These are phyloP conservation scores for Achaetomium macrosporum DNA, from an alignment of 2,329 filamentous ascomycete species.

Conservation along the genomic window DNA sequence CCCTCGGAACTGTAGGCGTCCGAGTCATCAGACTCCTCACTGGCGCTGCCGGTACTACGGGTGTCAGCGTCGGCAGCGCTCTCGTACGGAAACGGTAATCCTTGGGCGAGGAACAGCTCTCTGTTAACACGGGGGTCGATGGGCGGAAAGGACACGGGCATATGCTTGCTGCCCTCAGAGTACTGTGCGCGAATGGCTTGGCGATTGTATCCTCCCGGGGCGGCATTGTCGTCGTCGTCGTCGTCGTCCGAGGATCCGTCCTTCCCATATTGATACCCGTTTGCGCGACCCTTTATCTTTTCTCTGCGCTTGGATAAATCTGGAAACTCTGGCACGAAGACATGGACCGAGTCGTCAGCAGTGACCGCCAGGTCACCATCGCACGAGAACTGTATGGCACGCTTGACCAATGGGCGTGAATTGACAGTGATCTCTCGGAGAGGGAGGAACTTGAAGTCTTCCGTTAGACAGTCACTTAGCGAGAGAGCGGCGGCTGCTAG, in stretches of 20 bases:
- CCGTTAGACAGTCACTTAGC: background rate
- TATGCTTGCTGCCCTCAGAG: slow-evolving; percentile 30
- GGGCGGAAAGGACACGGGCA: slow-evolving; percentile 33
- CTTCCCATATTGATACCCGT: slow-evolving; percentile 9
- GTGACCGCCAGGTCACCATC: slow-evolving; percentile 53
- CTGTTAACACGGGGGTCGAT: slow-evolving; percentile 40
- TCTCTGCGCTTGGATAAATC: slow-evolving; percentile 20
- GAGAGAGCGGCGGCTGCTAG: background rate
- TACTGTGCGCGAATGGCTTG: slow-evolving; percentile 29
- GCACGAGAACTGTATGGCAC: slow-evolving; percentile 47
- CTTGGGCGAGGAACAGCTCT: slow-evolving; percentile 38
- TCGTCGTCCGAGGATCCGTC: slow-evolving; percentile 19
- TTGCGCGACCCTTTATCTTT: background rate
- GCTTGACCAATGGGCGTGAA: slow-evolving; percentile 28
- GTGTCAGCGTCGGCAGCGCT: slow-evolving; percentile 11
- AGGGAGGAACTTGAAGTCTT: slow-evolving; percentile 35
- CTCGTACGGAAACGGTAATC: slow-evolving; percentile 31
- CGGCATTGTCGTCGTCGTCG: slow-evolving; percentile 23
- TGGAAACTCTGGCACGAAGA: slow-evolving; percentile 27
- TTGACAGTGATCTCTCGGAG: slow-evolving; percentile 35
- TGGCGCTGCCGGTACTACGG: slow-evolving; percentile 18
- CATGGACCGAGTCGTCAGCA: slow-evolving; percentile 44
- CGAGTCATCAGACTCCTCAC: slow-evolving; percentile 22
- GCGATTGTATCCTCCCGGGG: slow-evolving; percentile 17
- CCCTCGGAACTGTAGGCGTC: slow-evolving; percentile 27